phyloP scores from a whole-genome alignment of 352 stramenopile genomes.

The Phytophthora tentaculata region DNA sequence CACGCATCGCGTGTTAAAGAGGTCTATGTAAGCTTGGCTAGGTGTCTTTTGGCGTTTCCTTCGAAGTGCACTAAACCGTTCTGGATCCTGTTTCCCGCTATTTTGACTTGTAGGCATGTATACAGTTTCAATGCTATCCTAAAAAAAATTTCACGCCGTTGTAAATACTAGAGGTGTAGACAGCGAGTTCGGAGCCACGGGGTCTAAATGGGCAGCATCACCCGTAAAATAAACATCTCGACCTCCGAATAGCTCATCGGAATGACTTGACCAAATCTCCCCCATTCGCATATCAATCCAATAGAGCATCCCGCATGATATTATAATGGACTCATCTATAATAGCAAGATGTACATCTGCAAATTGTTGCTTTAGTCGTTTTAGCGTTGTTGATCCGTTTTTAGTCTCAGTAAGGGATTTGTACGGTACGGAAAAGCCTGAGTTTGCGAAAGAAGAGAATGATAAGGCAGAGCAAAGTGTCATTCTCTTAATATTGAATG shows the following conservation, averaged over 20 bases:
- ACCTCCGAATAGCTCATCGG: not conserved
- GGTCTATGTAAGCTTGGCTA: not conserved
- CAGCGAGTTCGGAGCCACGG: not conserved
- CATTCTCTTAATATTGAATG: not conserved
- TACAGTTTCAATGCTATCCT: not conserved
- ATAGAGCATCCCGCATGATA: constrained; percentile 14
- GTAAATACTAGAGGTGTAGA: not conserved
- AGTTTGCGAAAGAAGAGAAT: not conserved
- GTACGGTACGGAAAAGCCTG: not conserved
- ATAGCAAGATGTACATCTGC: not conserved
- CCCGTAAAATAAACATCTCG: not conserved
- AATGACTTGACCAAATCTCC: constrained; percentile 1
- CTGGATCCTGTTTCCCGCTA: not conserved
- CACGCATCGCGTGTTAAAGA: constrained; percentile 1
- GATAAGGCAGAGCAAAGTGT: not conserved
- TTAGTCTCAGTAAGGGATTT: not conserved
- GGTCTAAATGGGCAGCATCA: not conserved
- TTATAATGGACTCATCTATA: constrained; percentile 11
- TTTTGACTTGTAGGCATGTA: constrained; percentile 5
- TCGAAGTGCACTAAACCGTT: constrained; percentile 5
- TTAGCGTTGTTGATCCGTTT: not conserved
- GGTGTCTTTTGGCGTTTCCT: not conserved
- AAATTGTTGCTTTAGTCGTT: not conserved
- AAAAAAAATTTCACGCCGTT: not conserved
- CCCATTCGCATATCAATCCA: constrained; percentile 9